phyloP scores from a whole-genome alignment of 192 early-diverging fungal genomes.

The Blastocladiella britannica region DNA sequence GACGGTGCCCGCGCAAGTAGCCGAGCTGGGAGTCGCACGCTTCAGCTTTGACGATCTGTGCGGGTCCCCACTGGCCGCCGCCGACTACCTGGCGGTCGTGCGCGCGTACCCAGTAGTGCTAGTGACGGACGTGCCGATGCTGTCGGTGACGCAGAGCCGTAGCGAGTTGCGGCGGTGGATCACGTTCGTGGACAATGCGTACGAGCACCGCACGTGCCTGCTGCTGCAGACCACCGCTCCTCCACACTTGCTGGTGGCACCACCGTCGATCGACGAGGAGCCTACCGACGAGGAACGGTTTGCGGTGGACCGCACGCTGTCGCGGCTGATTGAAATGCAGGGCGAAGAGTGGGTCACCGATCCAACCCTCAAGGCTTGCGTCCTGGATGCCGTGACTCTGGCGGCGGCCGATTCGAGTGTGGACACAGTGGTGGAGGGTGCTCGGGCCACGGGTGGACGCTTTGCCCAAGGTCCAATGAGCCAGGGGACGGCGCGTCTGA shows the following conservation, averaged over 20 bases:
- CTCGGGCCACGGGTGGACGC: no score
- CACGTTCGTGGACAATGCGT: slow-evolving; percentile 79
- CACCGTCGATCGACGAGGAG: slow-evolving; percentile 20
- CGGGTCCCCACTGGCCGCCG: slow-evolving; percentile 47
- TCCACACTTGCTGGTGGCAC: slow-evolving; percentile 50
- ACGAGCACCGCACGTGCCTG: slow-evolving; percentile 57
- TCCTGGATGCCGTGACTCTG: not conserved
- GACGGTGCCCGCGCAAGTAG: not conserved
- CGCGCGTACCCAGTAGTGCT: slow-evolving; percentile 51
- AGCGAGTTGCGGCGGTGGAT: slow-evolving; percentile 85
- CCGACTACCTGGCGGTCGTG: slow-evolving; percentile 75
- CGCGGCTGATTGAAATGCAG: slow-evolving; percentile 83
- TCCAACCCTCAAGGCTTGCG: not conserved
- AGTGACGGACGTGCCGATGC: slow-evolving; percentile 50
- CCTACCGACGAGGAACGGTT: slow-evolving; percentile 82
- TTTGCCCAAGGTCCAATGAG: no score
- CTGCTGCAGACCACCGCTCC: slow-evolving; percentile 46
- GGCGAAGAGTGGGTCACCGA: slow-evolving; percentile 42
- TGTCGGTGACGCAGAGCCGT: slow-evolving; percentile 40
- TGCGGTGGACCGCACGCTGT: slow-evolving; percentile 83
- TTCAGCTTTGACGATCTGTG: slow-evolving; percentile 65
- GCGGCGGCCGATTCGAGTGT: no score
- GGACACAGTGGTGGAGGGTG: no score
- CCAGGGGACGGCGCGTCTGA: no score
- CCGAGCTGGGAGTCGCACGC: slow-evolving; percentile 32